Evolutionary conservation across 2,329 filamentous ascomycete species (phyloP), one percentile per base, ranked within the genome.

Genomic region (Clonostachys byssicola): DNA sequence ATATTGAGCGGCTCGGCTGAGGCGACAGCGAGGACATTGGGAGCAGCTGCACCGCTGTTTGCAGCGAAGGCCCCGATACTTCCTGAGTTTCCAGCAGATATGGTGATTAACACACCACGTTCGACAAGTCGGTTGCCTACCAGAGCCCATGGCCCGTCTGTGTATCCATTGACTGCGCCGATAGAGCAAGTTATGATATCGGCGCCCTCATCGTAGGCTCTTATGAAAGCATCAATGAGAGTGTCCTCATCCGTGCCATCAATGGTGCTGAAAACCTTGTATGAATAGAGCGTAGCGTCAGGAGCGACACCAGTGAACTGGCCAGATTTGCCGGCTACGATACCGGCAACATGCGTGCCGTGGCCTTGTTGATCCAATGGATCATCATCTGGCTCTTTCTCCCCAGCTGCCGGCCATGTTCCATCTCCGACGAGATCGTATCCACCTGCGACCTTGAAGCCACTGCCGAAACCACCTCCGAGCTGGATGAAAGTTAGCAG

Each of bases 71-170:
- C 58, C 2, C 73, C 73, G 16, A 60, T 52, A 9, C 56, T 56
- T 12, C 72, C 72, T 5, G 63, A 61, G 46, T 77, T 77, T 33
- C 73, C 72, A 5, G 65, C 69, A 2, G 71, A 62, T 20, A 74
- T 64, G 10, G 67, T 66, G 34, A 72, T 62, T 12, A 71, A 62
- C 9, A 73, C 62, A 12, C 71, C 71, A 6, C 66, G 46, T 16
- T 52, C 47, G 33, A 66, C 63, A 42, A 67, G 57, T n/a, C 57
- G 53, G 20, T 56, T 57, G 17, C 58, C 59, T 2, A 67, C 52
- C 1, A 56, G 50, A 3, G 61, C 62, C 63, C 58, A 64, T 16
- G 62, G 60, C 34, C 60, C 61, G n/a, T 56, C 47, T 38, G 51
- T 40, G 48, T 54, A 63, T 13, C 67, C 67, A 17, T 53, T 53